A percentile compares a stretch with the other conserved stretches of the same genome.
Conservation (phyloP, 176 grass and related monocot genomes). For the Coix lacrymajobi region DNA sequence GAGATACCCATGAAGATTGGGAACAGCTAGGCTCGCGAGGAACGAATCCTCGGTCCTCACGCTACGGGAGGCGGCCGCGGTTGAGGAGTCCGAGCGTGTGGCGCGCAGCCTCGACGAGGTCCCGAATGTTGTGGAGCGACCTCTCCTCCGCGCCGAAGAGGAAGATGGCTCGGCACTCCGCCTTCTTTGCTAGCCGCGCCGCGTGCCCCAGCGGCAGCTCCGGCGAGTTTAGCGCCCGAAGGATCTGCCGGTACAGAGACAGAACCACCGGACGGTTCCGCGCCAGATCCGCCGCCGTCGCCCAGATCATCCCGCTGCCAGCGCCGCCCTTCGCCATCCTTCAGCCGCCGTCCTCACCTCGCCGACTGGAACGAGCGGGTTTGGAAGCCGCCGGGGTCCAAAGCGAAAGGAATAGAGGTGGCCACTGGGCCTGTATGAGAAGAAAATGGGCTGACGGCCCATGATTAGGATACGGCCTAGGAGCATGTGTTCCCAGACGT, state of each 20-base stretch:
- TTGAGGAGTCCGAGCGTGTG: constrained; percentile 68
- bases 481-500: background rate
- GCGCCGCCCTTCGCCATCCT: constrained; percentile 50
- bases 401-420: background rate
- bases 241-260: constrained; percentile 79
- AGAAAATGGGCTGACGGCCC: background rate
- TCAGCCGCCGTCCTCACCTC: background rate
- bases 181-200: constrained; percentile 75
- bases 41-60: background rate
- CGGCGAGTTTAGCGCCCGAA: constrained; percentile 70
- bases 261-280: constrained; percentile 50
- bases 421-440: background rate
- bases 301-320: constrained; percentile 62
- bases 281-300: constrained; percentile 64
- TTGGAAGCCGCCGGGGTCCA: background rate
- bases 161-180: constrained; percentile 75
- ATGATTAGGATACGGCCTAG: background rate
- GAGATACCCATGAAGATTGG: constrained; percentile 4
- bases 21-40: background rate
- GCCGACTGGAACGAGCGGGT: background rate
- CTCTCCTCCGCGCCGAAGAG: constrained; percentile 73
- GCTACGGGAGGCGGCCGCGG: constrained; percentile 64
- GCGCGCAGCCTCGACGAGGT: constrained; percentile 67
- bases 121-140: constrained; percentile 75
- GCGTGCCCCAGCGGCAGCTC: constrained; percentile 57